Evolutionary conservation across 1,139 yeast genomes (phyloP).

Genomic region (Hemisphaericaspora xylofermentans): DNA sequence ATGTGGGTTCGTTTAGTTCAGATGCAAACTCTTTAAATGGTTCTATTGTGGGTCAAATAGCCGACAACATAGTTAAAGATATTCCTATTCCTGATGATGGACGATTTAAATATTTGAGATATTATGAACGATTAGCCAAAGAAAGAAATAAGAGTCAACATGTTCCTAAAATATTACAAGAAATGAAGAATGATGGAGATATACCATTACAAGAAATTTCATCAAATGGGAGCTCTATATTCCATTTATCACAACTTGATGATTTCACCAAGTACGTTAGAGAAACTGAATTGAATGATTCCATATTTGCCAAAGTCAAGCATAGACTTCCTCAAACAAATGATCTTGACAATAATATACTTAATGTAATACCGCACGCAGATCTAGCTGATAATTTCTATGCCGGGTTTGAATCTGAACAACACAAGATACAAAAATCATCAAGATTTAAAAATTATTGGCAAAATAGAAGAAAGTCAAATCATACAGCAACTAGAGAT

Average conservation of each 20-base stretch:
- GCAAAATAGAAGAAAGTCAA: background rate
- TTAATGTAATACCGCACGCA: slow-evolving; percentile 28
- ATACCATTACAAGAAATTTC: slow-evolving; percentile 27
- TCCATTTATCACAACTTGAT: slow-evolving; percentile 35
- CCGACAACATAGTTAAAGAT: slow-evolving; percentile 10
- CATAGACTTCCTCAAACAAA: slow-evolving; percentile 11
- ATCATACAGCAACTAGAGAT: slow-evolving; percentile 6
- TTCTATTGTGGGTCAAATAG: slow-evolving; percentile 27
- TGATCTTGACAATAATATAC: slow-evolving; percentile 13
- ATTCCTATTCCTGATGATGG: slow-evolving; percentile 18
- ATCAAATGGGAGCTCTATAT: slow-evolving; percentile 27
- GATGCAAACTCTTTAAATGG: slow-evolving; percentile 22
- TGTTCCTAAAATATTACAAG: slow-evolving; percentile 13
- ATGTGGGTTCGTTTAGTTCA: background rate
- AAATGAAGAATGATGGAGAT: slow-evolving; percentile 19
- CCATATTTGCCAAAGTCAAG: slow-evolving; percentile 23
- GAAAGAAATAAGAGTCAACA: slow-evolving; percentile 11
- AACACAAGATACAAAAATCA: slow-evolving; percentile 9
- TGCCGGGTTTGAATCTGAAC: slow-evolving; percentile 20
- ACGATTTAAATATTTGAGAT: slow-evolving; percentile 30
- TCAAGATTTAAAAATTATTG: background rate
- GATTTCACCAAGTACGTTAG: slow-evolving; percentile 38
- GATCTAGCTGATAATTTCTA: slow-evolving; percentile 34
- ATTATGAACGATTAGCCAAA: slow-evolving; percentile 24
- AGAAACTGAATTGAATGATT: slow-evolving; percentile 38